Evolutionary conservation across 371 early-diverging fungal species (phyloP).

Genomic region (Dichotomocladium elegans): DNA sequence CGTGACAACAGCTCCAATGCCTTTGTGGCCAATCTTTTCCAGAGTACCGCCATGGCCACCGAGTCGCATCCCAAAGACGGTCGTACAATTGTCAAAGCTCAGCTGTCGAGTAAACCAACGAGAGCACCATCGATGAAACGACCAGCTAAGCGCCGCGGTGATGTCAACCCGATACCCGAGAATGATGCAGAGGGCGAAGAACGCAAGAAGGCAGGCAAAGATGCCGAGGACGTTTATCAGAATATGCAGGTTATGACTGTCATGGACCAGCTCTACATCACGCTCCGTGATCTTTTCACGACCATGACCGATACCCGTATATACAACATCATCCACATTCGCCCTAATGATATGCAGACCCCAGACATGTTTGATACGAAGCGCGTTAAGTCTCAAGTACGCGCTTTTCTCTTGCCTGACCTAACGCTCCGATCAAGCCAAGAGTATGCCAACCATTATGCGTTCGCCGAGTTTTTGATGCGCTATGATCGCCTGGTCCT

Average conservation of each 20-base stretch:
- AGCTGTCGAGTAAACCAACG: slow-evolving; percentile 62
- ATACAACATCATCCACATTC: slow-evolving; percentile 85
- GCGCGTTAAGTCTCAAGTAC: slow-evolving; percentile 62
- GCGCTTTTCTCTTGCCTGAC: slow-evolving; percentile 60
- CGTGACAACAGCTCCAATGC: slow-evolving; percentile 65
- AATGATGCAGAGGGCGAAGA: slow-evolving; percentile 19
- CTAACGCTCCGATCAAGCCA: slow-evolving; percentile 46
- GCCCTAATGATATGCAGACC: slow-evolving; percentile 69
- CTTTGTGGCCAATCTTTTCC: slow-evolving; percentile 82
- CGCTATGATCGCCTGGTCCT: slow-evolving; percentile 50
- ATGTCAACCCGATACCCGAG: slow-evolving; percentile 13
- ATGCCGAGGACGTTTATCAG: slow-evolving; percentile 46
- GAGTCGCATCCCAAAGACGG: slow-evolving; percentile 81
- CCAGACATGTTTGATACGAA: slow-evolving; percentile 52
- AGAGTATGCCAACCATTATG: slow-evolving; percentile 63
- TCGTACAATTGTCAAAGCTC: slow-evolving; percentile 38
- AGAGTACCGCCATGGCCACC: slow-evolving; percentile 73
- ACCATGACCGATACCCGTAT: slow-evolving; percentile 76
- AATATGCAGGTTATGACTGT: slow-evolving; percentile 60
- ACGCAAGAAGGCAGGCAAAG: too few relatives aligned
- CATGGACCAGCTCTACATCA: slow-evolving; percentile 61
- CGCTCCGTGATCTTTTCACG: slow-evolving; percentile 64
- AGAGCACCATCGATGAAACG: slow-evolving; percentile 70
- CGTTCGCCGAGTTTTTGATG: slow-evolving; percentile 59
- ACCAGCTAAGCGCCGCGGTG: slow-evolving; percentile 28